Evolutionary conservation across 108 stramenopile species (phyloP).

Genomic region (Phaeodactylum tricornutum): DNA sequence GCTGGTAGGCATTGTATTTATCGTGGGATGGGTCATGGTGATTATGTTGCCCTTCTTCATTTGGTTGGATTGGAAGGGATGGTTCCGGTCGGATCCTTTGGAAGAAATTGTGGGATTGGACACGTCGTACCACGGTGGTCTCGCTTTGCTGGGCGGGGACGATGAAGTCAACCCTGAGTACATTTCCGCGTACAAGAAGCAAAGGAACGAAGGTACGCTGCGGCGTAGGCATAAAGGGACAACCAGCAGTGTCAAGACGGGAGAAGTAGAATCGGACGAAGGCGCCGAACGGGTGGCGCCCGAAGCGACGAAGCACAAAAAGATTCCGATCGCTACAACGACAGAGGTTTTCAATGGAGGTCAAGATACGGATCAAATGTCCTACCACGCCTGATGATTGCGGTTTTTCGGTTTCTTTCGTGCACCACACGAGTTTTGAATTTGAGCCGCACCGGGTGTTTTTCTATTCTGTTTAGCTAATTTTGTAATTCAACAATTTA

Average conservation of each 20-base stretch:
- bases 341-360: no score
- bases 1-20: conserved; percentile 57
- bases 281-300: no score
- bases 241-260: background rate
- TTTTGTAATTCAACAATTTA: no score
- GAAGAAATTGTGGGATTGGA: conserved; percentile 84
- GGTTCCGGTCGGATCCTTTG: conserved; percentile 65
- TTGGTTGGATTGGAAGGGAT: conserved; percentile 43
- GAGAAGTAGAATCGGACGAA: no score
- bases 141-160: conserved; percentile 25
- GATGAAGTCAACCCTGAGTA: conserved; percentile 45
- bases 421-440: no score
- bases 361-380: no score
- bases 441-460: no score
- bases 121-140: conserved; percentile 70
- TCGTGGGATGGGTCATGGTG: conserved; percentile 66
- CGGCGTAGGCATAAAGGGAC: conserved; percentile 4
- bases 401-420: no score
- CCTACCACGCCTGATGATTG: no score
- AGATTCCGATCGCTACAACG: no score
- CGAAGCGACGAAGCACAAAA: no score
- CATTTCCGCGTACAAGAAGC: conserved; percentile 26
- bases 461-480: no score
- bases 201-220: conserved; percentile 12
- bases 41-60: conserved; percentile 75